Evolutionary conservation across 179 eudicot genomes (phyloP), one percentile per base, ranked within the genome.

Genomic region (Corrigiola litoralis): DNA sequence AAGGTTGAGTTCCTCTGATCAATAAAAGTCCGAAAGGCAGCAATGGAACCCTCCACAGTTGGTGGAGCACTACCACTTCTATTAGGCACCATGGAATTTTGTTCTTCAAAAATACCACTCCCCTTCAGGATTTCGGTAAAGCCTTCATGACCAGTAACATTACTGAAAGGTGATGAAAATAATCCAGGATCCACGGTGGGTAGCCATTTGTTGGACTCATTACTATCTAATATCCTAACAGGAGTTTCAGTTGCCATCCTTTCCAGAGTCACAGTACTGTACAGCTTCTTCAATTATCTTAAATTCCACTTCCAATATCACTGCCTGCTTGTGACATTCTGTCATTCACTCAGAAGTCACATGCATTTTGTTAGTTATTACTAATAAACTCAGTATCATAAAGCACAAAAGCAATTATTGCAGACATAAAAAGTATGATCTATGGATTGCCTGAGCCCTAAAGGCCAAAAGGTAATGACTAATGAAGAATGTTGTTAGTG

Each of bases 61-160:
- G 84, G 84, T 46, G 84, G 84, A 46, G 84, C 84, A 61, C 84
- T 80, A 25, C 79, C 84, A 60, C 84, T 76, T 68, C 84, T 76
- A 56, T 40, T 63, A 25, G 84, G 84, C 45, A 24, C 55, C 11
- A 17, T 36, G 20, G 67, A 61, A 63, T 31, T 69, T 40, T 68
- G 58, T 25, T 64, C 77, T 71, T 38, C 58, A 58, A 57, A 8
- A 42, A 64, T 42, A 10, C 42, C 14, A 45, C 23, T 54, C 37
- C 48, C 74, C 1, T 69, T 47, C 17, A 62, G 45, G 24, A 68
- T 40, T 21, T 68, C 56, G 53, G 57, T 56, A 7, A 67, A 45
- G 10, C 27, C 65, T 9, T 73, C 68, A 63, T 73, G 64, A 50
- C 29, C 59, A 47, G 66, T 27, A 31, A 65, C 46, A 41, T 31